phyloP scores from a whole-genome alignment of 2,329 filamentous ascomycete genomes.

The Trichoderma aggressivum region DNA sequence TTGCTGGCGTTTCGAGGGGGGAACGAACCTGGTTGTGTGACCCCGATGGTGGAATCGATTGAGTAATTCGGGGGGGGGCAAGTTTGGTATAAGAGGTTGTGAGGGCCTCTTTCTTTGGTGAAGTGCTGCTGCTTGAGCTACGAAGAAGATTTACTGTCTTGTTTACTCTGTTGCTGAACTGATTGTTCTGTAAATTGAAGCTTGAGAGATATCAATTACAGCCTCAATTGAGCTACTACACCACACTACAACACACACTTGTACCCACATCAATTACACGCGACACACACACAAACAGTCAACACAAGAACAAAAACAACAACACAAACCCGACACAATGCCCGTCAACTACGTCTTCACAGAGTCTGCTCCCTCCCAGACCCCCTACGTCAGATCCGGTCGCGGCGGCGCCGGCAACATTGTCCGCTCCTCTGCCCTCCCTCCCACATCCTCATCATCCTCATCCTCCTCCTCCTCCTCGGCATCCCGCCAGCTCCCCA shows the following conservation, averaged over 20 bases:
- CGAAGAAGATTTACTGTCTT: neutral
- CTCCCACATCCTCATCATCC: conserved; percentile 25
- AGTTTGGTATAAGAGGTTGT: conserved; percentile 7
- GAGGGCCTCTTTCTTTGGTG: neutral
- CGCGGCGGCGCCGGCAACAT: conserved; percentile 57
- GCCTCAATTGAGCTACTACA: neutral
- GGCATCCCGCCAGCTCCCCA: conserved; percentile 36
- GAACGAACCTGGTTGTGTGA: neutral
- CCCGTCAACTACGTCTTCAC: conserved; percentile 33
- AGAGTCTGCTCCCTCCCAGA: conserved; percentile 32
- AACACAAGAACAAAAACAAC: neutral
- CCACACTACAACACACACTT: neutral
- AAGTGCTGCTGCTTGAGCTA: neutral
- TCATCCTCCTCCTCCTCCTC: conserved; percentile 34
- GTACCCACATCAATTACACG: neutral
- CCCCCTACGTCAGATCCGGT: conserved; percentile 46
- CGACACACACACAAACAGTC: neutral
- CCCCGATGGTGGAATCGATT: neutral
- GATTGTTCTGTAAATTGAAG: neutral
- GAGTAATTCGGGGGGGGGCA: neutral
- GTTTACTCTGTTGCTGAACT: neutral
- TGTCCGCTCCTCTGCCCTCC: conserved; percentile 46
- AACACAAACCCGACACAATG: conserved; percentile 26
- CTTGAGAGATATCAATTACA: neutral
- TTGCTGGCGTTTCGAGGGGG: neutral